Evolutionary conservation across 169 alveolate species (phyloP), one percentile per base, ranked within the genome.

Genomic region (Plasmodium vivax): DNA sequence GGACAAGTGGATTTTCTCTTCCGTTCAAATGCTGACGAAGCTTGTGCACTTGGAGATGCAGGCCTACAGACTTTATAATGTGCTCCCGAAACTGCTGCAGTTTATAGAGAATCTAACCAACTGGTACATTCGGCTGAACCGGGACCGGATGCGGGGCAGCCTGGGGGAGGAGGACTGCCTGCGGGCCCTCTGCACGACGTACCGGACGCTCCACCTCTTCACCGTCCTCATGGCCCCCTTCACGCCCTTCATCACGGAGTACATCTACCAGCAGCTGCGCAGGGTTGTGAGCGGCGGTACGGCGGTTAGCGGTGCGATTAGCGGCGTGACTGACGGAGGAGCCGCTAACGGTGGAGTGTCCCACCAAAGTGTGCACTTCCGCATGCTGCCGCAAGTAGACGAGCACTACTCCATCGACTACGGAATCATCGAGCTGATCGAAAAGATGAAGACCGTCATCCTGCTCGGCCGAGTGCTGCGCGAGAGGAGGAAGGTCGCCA

Each of bases 101-200:
- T 99, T 99, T 97, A 97, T 99, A 58, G 99, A 98, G 85, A 97
- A 98, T 83, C 97, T 99, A 34, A 99, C 99, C 23, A 99, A 99
- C 96, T 98, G 99, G 99, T 97, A 98, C 93, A 98, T 99, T 84
- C 97, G 99, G 75, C 97, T 99, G 41, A 99, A 99, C 95, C 98
- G 99, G 93, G 98, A 97, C 79, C 98, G 99, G 93, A 97, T 99
- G 98, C 97, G 99, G 92, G 99, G 99, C 12, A 98, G 97, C 58
- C 88, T 95, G 68, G 99, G 99, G 23, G 92, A 92, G 82, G 97
- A 95, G 68, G 99, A 98, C 77, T 95, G 98, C 79, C 38, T 90
- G 47, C 97, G 95, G 30, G 95, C 99, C 12, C 94, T 99, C 58
- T 97, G 98, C 84, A 97, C 99, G 45, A 96, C 98, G 47, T 98